Evolutionary conservation across 2,329 filamentous ascomycete species (phyloP).

Genomic region (Aureobasidium sp.): DNA sequence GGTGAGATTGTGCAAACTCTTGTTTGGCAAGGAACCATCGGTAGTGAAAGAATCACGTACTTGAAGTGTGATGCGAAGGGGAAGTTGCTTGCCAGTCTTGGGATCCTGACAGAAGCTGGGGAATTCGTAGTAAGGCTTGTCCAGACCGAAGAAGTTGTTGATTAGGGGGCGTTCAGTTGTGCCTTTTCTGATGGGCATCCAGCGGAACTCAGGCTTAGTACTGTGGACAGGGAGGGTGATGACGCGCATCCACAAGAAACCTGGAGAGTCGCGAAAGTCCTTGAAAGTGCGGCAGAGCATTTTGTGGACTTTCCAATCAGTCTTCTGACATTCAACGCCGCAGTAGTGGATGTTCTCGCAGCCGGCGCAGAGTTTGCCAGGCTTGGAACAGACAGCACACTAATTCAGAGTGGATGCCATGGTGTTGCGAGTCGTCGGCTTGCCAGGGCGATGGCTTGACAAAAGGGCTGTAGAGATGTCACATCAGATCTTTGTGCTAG

Average conservation of each 20-base stretch:
- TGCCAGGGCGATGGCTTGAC: too few relatives aligned
- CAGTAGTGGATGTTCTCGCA: neutral
- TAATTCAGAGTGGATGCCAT: neutral
- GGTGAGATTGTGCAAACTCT: too few relatives aligned
- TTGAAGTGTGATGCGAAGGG: neutral
- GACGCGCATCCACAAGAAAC: neutral
- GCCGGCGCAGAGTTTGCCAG: neutral
- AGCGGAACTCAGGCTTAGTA: neutral
- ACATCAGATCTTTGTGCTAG: neutral
- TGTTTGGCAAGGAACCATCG: too few relatives aligned
- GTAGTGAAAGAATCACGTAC: too few relatives aligned
- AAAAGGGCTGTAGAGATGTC: too few relatives aligned
- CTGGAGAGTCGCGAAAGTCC: neutral
- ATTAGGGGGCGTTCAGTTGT: neutral
- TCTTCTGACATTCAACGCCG: neutral
- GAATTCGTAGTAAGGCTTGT: too few relatives aligned
- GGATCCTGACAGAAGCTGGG: neutral
- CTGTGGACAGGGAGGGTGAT: neutral
- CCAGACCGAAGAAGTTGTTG: neutral
- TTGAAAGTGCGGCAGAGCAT: neutral
- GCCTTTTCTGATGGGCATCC: neutral
- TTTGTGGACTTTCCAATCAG: neutral
- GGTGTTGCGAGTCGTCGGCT: neutral
- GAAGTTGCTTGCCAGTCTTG: neutral
- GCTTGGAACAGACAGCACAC: neutral